Percentiles rank a stretch among this genome's conserved stretches.
These are phyloP conservation scores for Boechera stricta DNA, from an alignment of 345 rosid genomes.

Conservation along the genomic window DNA sequence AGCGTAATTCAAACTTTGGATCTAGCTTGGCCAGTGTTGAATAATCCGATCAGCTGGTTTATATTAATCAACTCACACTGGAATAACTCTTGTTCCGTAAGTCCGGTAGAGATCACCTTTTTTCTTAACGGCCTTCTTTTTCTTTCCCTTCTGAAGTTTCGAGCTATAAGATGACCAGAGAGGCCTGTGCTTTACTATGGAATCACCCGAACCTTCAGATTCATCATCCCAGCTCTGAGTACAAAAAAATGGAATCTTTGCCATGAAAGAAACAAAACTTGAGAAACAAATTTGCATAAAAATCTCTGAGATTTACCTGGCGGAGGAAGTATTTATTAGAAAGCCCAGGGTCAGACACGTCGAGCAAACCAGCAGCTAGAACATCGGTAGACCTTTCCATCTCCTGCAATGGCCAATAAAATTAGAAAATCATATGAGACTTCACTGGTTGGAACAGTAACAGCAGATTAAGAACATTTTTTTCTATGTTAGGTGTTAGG, in stretches of 20 bases:
- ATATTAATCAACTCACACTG: slow-evolving; percentile 70
- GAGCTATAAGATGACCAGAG: slow-evolving; percentile 81
- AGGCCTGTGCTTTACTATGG: slow-evolving; percentile 91
- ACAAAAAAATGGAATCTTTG: slow-evolving; percentile 39
- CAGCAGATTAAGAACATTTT: slow-evolving; percentile 10
- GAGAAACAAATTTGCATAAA: slow-evolving; percentile 2
- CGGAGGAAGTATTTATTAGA: slow-evolving; percentile 88
- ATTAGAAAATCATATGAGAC: background rate
- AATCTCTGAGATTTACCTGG: slow-evolving; percentile 59
- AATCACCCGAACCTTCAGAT: slow-evolving; percentile 72
- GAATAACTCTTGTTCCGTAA: slow-evolving; percentile 97
- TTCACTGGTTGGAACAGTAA: slow-evolving; percentile 29
- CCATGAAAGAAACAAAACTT: slow-evolving; percentile 10
- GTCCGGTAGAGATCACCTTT: slow-evolving; percentile 81
- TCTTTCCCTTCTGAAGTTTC: slow-evolving; percentile 58
- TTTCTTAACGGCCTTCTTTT: slow-evolving; percentile 64
- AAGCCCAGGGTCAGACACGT: slow-evolving; percentile 93
- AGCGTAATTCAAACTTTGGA: background rate
- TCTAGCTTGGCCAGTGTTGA: slow-evolving; percentile 20
- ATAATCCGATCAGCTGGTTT: slow-evolving; percentile 13
- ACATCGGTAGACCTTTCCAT: slow-evolving; percentile 98
- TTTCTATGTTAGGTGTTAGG: too few species aligned
- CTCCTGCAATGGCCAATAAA: slow-evolving; percentile 60
- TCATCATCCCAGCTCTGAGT: slow-evolving; percentile 85
- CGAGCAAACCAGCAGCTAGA: slow-evolving; percentile 97